These are phyloP conservation scores for Beta lomatogona DNA, from an alignment of 179 eudicot species.

Conservation along the genomic window DNA sequence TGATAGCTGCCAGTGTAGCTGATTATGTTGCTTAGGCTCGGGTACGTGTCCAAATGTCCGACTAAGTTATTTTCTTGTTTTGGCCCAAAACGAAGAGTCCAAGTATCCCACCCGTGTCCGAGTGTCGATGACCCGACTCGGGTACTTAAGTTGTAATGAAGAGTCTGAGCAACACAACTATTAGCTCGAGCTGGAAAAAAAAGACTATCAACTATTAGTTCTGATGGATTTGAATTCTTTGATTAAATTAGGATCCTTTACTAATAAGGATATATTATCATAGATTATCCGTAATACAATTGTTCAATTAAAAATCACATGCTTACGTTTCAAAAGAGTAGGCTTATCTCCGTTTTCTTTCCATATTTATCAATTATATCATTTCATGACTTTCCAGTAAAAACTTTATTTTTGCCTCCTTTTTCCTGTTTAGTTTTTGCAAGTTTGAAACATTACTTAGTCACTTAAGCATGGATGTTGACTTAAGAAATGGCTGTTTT, in stretches of 20 bases:
- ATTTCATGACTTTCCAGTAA: background rate
- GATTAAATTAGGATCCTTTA: background rate
- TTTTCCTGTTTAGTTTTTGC: background rate
- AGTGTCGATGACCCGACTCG: too few species aligned
- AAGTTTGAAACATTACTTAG: background rate
- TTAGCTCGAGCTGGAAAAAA: background rate
- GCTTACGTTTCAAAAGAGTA: constrained; percentile 13
- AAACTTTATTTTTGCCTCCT: background rate
- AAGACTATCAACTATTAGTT: too few species aligned
- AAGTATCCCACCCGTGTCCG: too few species aligned
- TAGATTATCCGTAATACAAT: constrained; percentile 12
- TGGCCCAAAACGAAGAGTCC: too few species aligned
- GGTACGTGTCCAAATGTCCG: too few species aligned
- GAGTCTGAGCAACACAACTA: too few species aligned
- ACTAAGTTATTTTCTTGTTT: too few species aligned
- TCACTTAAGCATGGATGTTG: constrained; percentile 17
- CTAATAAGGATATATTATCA: constrained; percentile 8
- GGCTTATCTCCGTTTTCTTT: constrained; percentile 24
- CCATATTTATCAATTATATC: constrained; percentile 6
- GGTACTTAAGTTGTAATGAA: too few species aligned
- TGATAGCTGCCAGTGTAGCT: too few species aligned
- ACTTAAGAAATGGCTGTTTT: constrained; percentile 11
- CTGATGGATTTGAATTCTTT: constrained; percentile 10
- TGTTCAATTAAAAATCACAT: constrained; percentile 2
- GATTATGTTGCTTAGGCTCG: too few species aligned